Conservation (phyloP, 495 filamentous ascomycete genomes). For the Neurospora sp. region DNA sequence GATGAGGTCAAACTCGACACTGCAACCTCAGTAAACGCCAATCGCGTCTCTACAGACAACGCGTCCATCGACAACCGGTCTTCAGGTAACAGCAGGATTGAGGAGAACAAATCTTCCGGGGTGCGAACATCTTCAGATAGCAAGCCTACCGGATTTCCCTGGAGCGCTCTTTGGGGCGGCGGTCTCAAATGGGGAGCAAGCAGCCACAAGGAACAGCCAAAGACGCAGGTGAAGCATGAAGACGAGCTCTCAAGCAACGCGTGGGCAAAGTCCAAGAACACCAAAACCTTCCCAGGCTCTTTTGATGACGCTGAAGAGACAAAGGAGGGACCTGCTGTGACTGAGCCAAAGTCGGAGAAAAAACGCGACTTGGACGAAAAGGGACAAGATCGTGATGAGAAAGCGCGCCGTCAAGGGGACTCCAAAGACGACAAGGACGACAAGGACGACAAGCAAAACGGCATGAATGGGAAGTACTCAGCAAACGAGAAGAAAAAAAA, state of each 20-base stretch:
- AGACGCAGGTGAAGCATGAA: conserved; percentile 11
- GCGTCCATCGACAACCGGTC: conserved; percentile 11
- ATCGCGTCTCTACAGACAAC: conserved; percentile 20
- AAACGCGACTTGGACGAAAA: not conserved
- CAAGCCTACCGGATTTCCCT: not conserved
- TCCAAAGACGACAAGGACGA: not conserved
- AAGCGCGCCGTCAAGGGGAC: not conserved
- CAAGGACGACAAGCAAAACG: not conserved
- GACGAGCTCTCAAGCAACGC: conserved; percentile 22
- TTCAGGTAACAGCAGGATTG: not conserved
- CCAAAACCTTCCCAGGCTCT: conserved; percentile 26
- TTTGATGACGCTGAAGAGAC: conserved; percentile 22
- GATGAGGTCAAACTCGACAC: conserved; percentile 42
- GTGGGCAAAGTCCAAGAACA: conserved; percentile 39
- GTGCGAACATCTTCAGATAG: not conserved
- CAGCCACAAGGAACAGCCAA: not conserved
- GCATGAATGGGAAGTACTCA: not conserved
- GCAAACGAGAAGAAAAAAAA: not conserved
- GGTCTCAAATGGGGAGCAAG: not conserved
- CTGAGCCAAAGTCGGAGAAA: not conserved
- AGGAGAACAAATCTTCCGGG: not conserved
- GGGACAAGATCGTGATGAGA: not conserved
- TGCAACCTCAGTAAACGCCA: conserved; percentile 27
- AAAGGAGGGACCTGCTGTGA: not conserved
- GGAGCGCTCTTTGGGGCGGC: not conserved